Percentiles rank a stretch among this genome's conserved stretches.
phyloP scores from a whole-genome alignment of 495 filamentous ascomycete species.

The Neurospora discreta region DNA sequence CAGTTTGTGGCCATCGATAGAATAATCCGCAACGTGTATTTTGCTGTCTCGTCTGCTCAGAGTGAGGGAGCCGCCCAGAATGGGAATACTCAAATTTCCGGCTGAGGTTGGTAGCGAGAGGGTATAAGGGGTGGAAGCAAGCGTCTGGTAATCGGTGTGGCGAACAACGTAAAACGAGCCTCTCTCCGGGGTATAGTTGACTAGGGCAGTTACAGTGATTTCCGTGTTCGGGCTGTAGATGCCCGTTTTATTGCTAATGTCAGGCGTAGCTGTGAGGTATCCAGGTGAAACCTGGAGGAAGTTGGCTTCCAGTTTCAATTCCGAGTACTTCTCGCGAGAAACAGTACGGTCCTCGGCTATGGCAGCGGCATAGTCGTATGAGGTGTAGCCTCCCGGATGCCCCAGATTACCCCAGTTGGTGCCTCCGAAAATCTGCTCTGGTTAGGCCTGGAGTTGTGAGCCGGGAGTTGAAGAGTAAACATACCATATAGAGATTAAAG shows the following conservation, averaged over 20 bases:
- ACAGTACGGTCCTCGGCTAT: slow-evolving; percentile 56
- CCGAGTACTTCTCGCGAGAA: slow-evolving; percentile 64
- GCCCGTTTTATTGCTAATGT: slow-evolving; percentile 17
- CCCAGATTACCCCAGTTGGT: slow-evolving; percentile 82
- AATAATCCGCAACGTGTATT: slow-evolving; percentile 60
- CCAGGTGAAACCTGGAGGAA: slow-evolving; percentile 59
- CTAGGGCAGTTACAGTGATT: slow-evolving; percentile 49
- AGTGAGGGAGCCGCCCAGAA: slow-evolving; percentile 47
- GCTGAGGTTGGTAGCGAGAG: slow-evolving; percentile 49
- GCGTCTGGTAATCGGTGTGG: slow-evolving; percentile 43
- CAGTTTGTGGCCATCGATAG: slow-evolving; percentile 49
- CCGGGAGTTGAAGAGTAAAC: neutral
- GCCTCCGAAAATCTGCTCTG: slow-evolving; percentile 49
- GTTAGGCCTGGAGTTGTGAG: slow-evolving; percentile 4
- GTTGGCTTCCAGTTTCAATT: slow-evolving; percentile 62
- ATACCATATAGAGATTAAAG: slow-evolving; percentile 52
- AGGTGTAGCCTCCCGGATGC: slow-evolving; percentile 60
- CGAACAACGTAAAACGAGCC: slow-evolving; percentile 49
- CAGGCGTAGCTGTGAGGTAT: slow-evolving; percentile 48
- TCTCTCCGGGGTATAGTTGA: slow-evolving; percentile 29
- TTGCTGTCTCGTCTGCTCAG: slow-evolving; percentile 68
- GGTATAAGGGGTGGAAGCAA: slow-evolving; percentile 34
- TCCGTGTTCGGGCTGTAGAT: slow-evolving; percentile 37
- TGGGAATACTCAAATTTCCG: slow-evolving; percentile 52
- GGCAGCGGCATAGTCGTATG: slow-evolving; percentile 59